A percentile compares a stretch with the other conserved stretches of the same genome.
These are phyloP conservation scores for Fomitopsis palustris DNA, from an alignment of 1,284 basidiomycete genomes.

Conservation along the genomic window DNA sequence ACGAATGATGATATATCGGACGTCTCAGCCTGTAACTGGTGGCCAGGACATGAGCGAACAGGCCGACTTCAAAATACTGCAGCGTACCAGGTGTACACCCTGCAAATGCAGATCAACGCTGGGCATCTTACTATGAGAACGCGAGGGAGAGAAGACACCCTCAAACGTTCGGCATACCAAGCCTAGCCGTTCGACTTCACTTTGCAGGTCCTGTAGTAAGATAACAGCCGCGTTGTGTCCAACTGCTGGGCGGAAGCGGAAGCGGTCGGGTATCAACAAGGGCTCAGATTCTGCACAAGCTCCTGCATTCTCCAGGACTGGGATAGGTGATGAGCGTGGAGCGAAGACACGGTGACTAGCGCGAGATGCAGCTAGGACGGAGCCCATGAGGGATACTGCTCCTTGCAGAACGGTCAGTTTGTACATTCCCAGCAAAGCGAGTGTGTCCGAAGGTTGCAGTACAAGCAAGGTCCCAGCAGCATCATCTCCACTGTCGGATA, in stretches of 20 bases:
- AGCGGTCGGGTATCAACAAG: conserved; percentile 6
- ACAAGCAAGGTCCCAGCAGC: conserved; percentile 34
- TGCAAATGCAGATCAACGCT: conserved; percentile 39
- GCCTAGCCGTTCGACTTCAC: conserved; percentile 63
- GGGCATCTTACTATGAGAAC: conserved; percentile 28
- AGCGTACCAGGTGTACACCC: conserved; percentile 54
- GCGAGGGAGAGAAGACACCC: conserved; percentile 48
- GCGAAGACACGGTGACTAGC: conserved; percentile 52
- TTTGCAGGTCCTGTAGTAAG: conserved; percentile 49
- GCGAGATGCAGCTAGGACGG: conserved; percentile 39
- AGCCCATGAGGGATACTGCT: conserved; percentile 47
- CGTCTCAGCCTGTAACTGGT: conserved; percentile 20
- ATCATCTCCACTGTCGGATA: conserved; percentile 5
- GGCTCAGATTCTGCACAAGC: neutral
- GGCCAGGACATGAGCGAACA: conserved; percentile 33
- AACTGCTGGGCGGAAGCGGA: conserved; percentile 13
- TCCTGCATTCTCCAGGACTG: conserved; percentile 41
- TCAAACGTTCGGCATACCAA: conserved; percentile 59
- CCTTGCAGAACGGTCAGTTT: conserved; percentile 53
- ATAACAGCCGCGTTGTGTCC: conserved; percentile 36
- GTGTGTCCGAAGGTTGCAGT: conserved; percentile 41
- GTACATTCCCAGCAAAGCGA: conserved; percentile 61
- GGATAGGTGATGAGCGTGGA: conserved; percentile 64
- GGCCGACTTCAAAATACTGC: neutral
- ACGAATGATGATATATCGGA: conserved; percentile 46